Base-by-base conservation (phyloP, 2,329 filamentous ascomycete genomes). In the Xylaria hypoxylon region DNA sequence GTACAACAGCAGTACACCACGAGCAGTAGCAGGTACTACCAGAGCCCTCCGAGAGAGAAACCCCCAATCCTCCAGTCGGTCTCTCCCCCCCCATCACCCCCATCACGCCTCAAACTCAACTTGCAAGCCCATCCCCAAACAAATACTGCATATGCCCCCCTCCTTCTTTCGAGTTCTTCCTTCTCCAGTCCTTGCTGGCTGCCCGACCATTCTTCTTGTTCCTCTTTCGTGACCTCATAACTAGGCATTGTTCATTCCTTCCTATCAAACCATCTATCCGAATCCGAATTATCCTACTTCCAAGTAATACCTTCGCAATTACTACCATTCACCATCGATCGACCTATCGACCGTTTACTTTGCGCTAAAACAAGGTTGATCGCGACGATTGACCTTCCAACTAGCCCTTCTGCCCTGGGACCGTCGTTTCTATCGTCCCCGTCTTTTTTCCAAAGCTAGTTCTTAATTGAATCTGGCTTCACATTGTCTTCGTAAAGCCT, bases 381-480 rank as follows among this genome's bases (percentile, higher is more conserved):
- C 59, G 63, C 61, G 55, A 60, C 62, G 38, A 67, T 73, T 69
- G 67, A 65, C 48, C 55, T 69, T 71, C 47, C 42, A 61, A 61
- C 64, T 69, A 62, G 45, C 51, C 61, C 58, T 68, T 65, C 44
- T 51, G 31, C 60, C 66, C 53, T 52, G 72, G 70, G 62, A 70
- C 71, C 53, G 64, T 70, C 63, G n/a, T 62, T 62, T 40, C 60
- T 58, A 60, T 42, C 55, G 59, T 64, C 58, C 58, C 59, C 55
- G 35, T 65, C n/a, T 59, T 63, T 69, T 67, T 66, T 62, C 44
- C 48, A 57, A 57, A 67, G 73, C 68, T 73, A 78, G 71, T 77
- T 78, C 77, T 78, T 78, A 67, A 72, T 70, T 78, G 77, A 77
- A 76, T 77, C 68, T 77, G 75, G 73, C 70, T 69, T 42, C 4